phyloP scores from a whole-genome alignment of 495 filamentous ascomycete species.

The Mycothermus thermophilus region DNA sequence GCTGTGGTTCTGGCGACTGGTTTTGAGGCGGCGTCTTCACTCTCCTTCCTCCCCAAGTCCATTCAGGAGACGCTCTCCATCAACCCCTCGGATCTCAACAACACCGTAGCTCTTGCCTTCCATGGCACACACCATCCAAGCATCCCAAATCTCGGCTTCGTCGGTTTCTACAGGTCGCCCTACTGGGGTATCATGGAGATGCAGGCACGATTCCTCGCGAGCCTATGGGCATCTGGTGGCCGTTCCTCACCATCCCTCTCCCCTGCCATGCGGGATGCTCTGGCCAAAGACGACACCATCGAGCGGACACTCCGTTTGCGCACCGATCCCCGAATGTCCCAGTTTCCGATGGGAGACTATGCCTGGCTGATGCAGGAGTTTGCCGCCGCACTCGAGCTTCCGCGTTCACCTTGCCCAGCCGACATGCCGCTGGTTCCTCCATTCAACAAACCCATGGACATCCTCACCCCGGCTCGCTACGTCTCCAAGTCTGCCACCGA shows the following conservation, averaged over 20 bases:
- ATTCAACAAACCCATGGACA: slow-evolving; percentile 27
- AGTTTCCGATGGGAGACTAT: slow-evolving; percentile 77
- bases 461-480: slow-evolving; percentile 34
- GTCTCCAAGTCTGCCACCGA: slow-evolving; percentile 8
- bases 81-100: slow-evolving; percentile 37
- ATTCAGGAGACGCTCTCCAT: slow-evolving; percentile 45
- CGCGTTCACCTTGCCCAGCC: slow-evolving; percentile 11
- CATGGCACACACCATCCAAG: slow-evolving; percentile 46
- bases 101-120: slow-evolving; percentile 57
- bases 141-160: slow-evolving; percentile 57
- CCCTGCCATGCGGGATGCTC: slow-evolving; percentile 13
- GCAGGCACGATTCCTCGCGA: slow-evolving; percentile 56
- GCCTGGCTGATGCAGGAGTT: slow-evolving; percentile 63
- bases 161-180: slow-evolving; percentile 74
- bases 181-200: slow-evolving; percentile 84
- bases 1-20: slow-evolving; percentile 66
- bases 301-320: slow-evolving; percentile 30
- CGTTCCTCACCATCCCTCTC: slow-evolving; percentile 12
- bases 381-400: slow-evolving; percentile 37
- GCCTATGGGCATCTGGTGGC: slow-evolving; percentile 26
- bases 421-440: slow-evolving; percentile 21
- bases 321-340: slow-evolving; percentile 33
- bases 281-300: slow-evolving; percentile 30
- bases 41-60: slow-evolving; percentile 44
- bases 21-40: slow-evolving; percentile 46